phyloP scores from a whole-genome alignment of 2,329 filamentous ascomycete species.

The Neofusicoccum umdonicola region DNA sequence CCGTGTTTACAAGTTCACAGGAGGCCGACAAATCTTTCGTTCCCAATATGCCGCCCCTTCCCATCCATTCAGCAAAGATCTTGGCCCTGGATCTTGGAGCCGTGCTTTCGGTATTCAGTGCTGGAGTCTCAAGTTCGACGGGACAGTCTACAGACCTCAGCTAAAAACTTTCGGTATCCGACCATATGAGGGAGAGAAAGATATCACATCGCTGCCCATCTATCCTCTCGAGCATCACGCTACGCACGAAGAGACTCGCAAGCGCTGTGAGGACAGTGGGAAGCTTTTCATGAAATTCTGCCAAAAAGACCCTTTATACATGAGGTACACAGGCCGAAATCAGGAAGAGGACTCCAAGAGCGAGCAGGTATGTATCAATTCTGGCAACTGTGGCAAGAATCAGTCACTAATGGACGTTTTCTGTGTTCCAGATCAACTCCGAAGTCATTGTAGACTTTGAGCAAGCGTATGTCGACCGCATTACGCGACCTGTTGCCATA shows the following conservation, averaged over 20 bases:
- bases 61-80: not conserved
- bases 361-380: not conserved
- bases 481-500: not conserved
- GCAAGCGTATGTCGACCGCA: not conserved
- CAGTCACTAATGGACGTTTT: too few relatives aligned
- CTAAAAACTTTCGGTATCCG: not conserved
- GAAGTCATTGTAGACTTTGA: not conserved
- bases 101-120: not conserved
- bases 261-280: not conserved
- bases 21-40: not conserved
- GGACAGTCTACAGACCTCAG: not conserved
- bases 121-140: not conserved
- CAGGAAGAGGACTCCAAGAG: not conserved
- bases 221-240: not conserved
- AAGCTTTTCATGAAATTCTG: not conserved
- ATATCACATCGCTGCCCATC: not conserved
- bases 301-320: not conserved
- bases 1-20: not conserved
- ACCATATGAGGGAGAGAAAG: not conserved
- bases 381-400: too few relatives aligned
- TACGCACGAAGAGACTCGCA: not conserved
- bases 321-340: not conserved
- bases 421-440: not conserved
- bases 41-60: not conserved
- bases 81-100: not conserved